Evolutionary conservation across 768 basidiomycete genomes (phyloP).

Genomic region (Polyporus arcularius): DNA sequence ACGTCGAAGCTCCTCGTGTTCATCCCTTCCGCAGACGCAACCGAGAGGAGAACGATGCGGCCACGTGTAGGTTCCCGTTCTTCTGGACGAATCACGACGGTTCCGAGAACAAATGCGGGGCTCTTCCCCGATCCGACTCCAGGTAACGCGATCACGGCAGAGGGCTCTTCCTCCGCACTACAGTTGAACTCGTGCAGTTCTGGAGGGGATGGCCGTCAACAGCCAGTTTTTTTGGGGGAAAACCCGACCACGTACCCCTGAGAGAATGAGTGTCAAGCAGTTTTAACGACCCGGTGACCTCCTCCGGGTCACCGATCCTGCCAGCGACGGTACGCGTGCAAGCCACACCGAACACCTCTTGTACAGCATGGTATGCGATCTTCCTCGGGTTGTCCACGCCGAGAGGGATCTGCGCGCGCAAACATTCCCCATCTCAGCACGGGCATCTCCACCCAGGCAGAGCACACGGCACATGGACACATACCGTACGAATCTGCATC

Average conservation of each 20-base stretch:
- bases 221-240: not conserved
- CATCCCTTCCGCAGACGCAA: constrained; percentile 27
- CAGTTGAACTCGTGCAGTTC: constrained; percentile 52
- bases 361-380: constrained; percentile 58
- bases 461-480: constrained; percentile 18
- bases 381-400: constrained; percentile 72
- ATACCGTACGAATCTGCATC: constrained; percentile 78
- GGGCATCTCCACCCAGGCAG: no score
- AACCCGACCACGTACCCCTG: constrained; percentile 34
- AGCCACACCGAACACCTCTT: constrained; percentile 66
- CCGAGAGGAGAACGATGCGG: constrained; percentile 58
- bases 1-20: constrained; percentile 28
- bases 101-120: constrained; percentile 40
- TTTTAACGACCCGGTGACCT: constrained; percentile 57
- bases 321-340: constrained; percentile 56
- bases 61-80: constrained; percentile 47
- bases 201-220: constrained; percentile 8
- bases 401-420: constrained; percentile 55
- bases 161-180: constrained; percentile 61
- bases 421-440: no score
- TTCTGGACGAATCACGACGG: constrained; percentile 32
- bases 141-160: constrained; percentile 44
- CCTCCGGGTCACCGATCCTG: constrained; percentile 52
- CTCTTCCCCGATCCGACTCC: not conserved
- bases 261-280: constrained; percentile 68